Evolutionary conservation across 176 grass and related monocot genomes (phyloP).

Genomic region (Cymbopogon citratus): DNA sequence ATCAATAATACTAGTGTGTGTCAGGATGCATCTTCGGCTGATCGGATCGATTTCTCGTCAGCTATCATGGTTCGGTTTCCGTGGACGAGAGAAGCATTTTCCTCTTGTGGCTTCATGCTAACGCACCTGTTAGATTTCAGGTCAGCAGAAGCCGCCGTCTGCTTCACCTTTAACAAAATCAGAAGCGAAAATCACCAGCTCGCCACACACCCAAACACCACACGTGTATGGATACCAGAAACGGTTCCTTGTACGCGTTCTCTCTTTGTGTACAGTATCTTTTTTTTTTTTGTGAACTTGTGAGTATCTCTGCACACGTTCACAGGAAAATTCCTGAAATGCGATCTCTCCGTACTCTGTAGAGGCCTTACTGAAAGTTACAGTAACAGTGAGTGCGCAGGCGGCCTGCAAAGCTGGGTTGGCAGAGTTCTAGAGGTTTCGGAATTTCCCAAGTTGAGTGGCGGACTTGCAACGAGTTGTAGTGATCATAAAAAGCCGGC

Average conservation of each 20-base stretch:
- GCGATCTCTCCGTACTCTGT: neutral
- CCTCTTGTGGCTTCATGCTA: constrained; percentile 12
- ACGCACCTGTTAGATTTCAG: neutral
- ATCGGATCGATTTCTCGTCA: constrained; percentile 16
- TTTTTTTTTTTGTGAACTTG: too few species aligned
- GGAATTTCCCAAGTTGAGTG: constrained; percentile 21
- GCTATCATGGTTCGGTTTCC: constrained; percentile 9
- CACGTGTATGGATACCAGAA: neutral
- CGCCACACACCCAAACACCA: neutral
- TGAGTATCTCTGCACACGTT: neutral
- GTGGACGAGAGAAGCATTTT: neutral
- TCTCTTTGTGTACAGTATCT: neutral
- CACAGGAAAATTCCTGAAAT: neutral
- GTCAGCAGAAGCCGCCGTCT: constrained; percentile 2
- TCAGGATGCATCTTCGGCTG: constrained; percentile 1
- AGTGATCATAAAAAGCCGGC: constrained; percentile 5
- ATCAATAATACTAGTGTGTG: neutral
- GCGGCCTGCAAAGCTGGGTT: neutral
- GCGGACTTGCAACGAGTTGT: constrained; percentile 10
- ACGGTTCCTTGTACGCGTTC: neutral
- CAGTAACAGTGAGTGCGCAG: neutral
- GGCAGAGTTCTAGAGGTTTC: neutral
- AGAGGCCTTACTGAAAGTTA: neutral
- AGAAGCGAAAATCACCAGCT: neutral
- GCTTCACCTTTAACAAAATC: neutral